Percentiles rank a stretch among this genome's conserved stretches.
These are phyloP conservation scores for Kodamaea ohmeri DNA, from an alignment of 1,139 yeast genomes.

Conservation along the genomic window DNA sequence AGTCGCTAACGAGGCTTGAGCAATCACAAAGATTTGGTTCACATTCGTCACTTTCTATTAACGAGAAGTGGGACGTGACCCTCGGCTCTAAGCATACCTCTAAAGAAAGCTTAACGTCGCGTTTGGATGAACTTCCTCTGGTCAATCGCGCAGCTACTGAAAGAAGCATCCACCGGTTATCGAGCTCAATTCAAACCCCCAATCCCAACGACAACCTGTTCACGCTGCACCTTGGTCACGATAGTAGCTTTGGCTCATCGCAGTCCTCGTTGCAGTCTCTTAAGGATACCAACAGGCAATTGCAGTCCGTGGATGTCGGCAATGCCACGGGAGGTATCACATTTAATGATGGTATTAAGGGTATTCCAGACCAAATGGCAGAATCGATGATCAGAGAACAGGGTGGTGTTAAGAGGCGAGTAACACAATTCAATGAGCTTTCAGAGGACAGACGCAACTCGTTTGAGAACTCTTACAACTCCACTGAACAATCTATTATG, in stretches of 20 bases:
- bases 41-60: constrained; percentile 24
- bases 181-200: constrained; percentile 32
- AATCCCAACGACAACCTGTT: constrained; percentile 7
- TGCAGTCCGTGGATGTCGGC: constrained; percentile 27
- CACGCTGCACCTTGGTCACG: constrained; percentile 1
- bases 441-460: constrained; percentile 32
- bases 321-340: constrained; percentile 31
- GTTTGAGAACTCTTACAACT: constrained; percentile 38
- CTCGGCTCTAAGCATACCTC: constrained; percentile 19
- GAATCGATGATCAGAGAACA: constrained; percentile 27
- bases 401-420: constrained; percentile 6
- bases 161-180: constrained; percentile 36
- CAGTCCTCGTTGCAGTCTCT: constrained; percentile 47
- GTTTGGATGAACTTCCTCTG: constrained; percentile 31
- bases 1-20: constrained; percentile 1
- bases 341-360: constrained; percentile 46
- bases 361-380: constrained; percentile 41
- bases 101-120: constrained; percentile 35
- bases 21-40: no score
- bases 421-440: constrained; percentile 9
- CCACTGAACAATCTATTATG: constrained; percentile 45
- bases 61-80: constrained; percentile 40
- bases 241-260: constrained; percentile 34
- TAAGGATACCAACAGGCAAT: constrained; percentile 34
- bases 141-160: constrained; percentile 30